Evolutionary conservation across 495 filamentous ascomycete genomes (phyloP).

Genomic region (Staphylotrichum tortipilum): DNA sequence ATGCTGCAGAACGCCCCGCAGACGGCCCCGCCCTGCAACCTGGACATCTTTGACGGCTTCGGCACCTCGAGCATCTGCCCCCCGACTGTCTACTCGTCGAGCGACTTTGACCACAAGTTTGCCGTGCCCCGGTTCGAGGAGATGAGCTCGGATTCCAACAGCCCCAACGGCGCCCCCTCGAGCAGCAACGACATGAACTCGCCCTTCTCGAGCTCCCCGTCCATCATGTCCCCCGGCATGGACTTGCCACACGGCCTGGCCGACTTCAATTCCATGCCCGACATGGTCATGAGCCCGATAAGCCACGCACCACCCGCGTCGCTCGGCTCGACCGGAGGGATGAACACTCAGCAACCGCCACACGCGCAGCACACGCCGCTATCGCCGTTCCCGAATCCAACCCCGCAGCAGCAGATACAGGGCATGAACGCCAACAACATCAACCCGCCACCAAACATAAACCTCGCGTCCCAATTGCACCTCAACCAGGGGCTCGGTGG

Average conservation of each 20-base stretch:
- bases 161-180: conserved; percentile 25
- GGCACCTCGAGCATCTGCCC: conserved; percentile 43
- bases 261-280: conserved; percentile 37
- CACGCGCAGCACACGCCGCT: conserved; percentile 24
- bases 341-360: conserved; percentile 28
- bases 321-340: conserved; percentile 20
- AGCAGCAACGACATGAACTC: conserved; percentile 36
- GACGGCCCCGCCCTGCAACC: conserved; percentile 26
- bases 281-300: conserved; percentile 42
- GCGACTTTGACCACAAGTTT: conserved; percentile 30
- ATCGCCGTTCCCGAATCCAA: conserved; percentile 26
- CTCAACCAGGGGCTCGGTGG: conserved; percentile 27
- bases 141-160: conserved; percentile 30
- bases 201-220: conserved; percentile 37
- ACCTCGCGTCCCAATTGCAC: conserved; percentile 20
- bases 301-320: conserved; percentile 27
- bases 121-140: conserved; percentile 33
- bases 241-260: conserved; percentile 27
- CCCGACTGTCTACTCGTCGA: conserved; percentile 26
- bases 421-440: conserved; percentile 26
- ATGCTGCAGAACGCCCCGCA: conserved; percentile 48
- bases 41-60: conserved; percentile 53
- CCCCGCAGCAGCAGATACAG: conserved; percentile 27
- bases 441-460: conserved; percentile 22
- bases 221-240: conserved; percentile 37